Conservation (phyloP, 2,329 filamentous ascomycete species). For the Trichoderma cornu-damae region DNA sequence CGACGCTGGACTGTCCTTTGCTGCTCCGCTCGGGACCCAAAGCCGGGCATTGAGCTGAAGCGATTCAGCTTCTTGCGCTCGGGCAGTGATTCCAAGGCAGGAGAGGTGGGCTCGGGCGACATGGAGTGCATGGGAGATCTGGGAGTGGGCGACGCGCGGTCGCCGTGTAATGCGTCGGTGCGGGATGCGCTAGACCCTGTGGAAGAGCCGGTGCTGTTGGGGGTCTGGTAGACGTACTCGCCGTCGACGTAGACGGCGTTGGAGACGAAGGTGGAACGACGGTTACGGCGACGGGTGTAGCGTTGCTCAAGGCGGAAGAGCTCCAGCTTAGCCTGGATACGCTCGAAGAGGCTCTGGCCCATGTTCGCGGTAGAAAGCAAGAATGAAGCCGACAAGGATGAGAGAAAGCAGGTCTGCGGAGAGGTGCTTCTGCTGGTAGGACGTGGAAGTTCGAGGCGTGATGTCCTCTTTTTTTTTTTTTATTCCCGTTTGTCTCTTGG, state of each 20-base stretch:
- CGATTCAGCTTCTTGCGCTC: conserved; percentile 49
- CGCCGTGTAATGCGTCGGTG: conserved; percentile 36
- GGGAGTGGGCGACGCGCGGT: conserved; percentile 24
- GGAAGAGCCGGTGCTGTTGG: conserved; percentile 54
- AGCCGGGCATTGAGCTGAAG: conserved; percentile 53
- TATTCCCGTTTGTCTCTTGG: conserved; percentile 1
- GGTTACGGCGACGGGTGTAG: conserved; percentile 81
- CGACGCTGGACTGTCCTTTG: conserved; percentile 39
- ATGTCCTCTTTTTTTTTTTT: background rate
- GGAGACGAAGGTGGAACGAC: conserved; percentile 82
- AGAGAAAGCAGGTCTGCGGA: background rate
- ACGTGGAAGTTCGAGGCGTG: background rate
- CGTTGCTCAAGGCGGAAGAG: conserved; percentile 92
- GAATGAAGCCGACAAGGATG: background rate
- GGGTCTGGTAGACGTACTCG: conserved; percentile 80
- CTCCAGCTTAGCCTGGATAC: conserved; percentile 68
- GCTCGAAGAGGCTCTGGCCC: conserved; percentile 51
- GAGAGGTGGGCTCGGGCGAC: conserved; percentile 21
- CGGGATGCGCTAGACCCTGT: conserved; percentile 38
- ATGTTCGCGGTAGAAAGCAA: conserved; percentile 32
- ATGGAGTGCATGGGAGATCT: conserved; percentile 24
- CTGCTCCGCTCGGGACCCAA: conserved; percentile 39
- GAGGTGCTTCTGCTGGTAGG: background rate
- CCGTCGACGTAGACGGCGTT: conserved; percentile 91
- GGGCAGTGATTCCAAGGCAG: conserved; percentile 27